phyloP scores from a whole-genome alignment of 805 yeast species.

The Isabelozyma heimii region DNA sequence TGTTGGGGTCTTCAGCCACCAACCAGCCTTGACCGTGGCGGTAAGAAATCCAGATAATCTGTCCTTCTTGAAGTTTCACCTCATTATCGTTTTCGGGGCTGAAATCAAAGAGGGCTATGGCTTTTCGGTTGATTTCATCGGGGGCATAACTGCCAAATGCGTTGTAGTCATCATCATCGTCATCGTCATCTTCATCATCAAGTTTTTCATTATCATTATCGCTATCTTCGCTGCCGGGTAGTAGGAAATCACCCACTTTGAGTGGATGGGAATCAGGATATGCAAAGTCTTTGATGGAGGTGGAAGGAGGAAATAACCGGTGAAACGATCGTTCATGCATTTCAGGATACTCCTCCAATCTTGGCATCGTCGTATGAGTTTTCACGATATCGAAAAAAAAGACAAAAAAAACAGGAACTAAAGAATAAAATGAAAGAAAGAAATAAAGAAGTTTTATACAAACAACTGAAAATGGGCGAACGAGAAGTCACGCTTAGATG shows the following conservation, averaged over 20 bases:
- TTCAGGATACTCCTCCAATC: neutral
- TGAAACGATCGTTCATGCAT: neutral
- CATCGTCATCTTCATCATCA: slow-evolving; percentile 5
- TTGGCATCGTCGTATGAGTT: neutral
- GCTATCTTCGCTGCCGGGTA: slow-evolving; percentile 2
- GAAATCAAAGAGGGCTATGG: slow-evolving; percentile 87
- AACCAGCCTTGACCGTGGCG: slow-evolving; percentile 99
- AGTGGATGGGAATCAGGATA: slow-evolving; percentile 68
- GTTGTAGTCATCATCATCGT: slow-evolving; percentile 4
- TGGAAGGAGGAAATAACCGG: slow-evolving; percentile 15
- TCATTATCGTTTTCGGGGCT: slow-evolving; percentile 94
- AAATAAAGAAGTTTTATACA: too few relatives aligned
- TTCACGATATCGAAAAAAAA: neutral
- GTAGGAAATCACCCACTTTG: slow-evolving; percentile 51
- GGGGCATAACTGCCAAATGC: slow-evolving; percentile 9
- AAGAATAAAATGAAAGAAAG: too few relatives aligned
- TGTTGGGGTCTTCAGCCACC: slow-evolving; percentile 77
- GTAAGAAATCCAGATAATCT: slow-evolving; percentile 78
- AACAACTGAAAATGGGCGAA: too few relatives aligned
- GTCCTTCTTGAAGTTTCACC: slow-evolving; percentile 73
- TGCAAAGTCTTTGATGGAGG: slow-evolving; percentile 77
- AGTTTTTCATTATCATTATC: slow-evolving; percentile 8
- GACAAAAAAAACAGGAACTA: too few relatives aligned
- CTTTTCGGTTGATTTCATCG: slow-evolving; percentile 50
- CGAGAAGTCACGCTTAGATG: too few relatives aligned